phyloP scores from a whole-genome alignment of 139 green algal species.

The Chlorokybus atmophyticus region DNA sequence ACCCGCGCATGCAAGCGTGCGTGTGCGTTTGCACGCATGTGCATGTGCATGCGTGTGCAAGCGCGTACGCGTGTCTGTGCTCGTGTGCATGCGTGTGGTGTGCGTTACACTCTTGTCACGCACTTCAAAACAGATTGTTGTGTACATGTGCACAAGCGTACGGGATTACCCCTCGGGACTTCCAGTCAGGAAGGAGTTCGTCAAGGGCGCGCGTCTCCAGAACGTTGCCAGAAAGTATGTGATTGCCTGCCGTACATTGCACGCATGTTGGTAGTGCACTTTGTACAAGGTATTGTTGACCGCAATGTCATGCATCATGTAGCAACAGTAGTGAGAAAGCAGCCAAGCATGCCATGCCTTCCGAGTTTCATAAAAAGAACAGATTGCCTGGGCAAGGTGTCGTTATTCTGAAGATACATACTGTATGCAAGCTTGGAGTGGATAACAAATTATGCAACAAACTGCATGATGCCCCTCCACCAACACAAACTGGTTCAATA shows the following conservation, averaged over 20 bases:
- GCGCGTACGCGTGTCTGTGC: too few species aligned
- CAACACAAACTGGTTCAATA: too few species aligned
- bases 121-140: too few species aligned
- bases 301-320: neutral
- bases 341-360: neutral
- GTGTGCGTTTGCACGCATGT: neutral
- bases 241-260: slow-evolving; percentile 42
- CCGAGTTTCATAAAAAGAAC: neutral
- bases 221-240: slow-evolving; percentile 79
- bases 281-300: slow-evolving; percentile 22
- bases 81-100: too few species aligned
- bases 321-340: neutral
- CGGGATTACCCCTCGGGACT: too few species aligned
- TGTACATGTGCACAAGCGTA: too few species aligned
- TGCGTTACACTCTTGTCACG: too few species aligned
- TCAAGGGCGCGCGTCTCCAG: slow-evolving; percentile 67
- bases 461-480: too few species aligned
- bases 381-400: neutral
- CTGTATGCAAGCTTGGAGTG: neutral
- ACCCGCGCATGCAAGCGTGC: neutral
- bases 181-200: slow-evolving; percentile 76
- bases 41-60: too few species aligned
- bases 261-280: too few species aligned
- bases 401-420: neutral
- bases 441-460: too few species aligned